Evolutionary conservation across 768 basidiomycete genomes (phyloP), one percentile per base, ranked within the genome.

Genomic region (Naganishia onofrii): DNA sequence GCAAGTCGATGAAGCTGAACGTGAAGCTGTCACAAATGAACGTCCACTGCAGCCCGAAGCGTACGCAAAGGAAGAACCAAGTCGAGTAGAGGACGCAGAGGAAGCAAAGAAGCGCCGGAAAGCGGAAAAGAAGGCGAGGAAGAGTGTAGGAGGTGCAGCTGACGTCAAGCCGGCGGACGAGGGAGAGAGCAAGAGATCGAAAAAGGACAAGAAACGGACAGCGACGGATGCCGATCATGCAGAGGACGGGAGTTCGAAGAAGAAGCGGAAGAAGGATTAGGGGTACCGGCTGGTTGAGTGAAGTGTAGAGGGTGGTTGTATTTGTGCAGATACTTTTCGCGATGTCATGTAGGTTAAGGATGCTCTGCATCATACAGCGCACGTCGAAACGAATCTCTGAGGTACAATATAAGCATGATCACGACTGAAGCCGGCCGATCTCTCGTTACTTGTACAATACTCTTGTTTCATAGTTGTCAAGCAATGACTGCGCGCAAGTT

Each of bases 1-100:
- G 57, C 56, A 80, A 0, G 81, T 76, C 26, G 81, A 81, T 31
- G 79, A 80, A n/a, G 73, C 74, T 38, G 52, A 48, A 29, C 67
- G 71, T 26, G 68, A 69, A 23, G 64, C 58, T 63, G 10, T 72
- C 32, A 81, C 64, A 74, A 76, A 8, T 79, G 83, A 42, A 78
- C 78, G 48, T 21, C 23, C 52, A 79, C 76, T 13, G 77, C 66
- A 15, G 73, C 70, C 28, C 57, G 67, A 58, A 64, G 75, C 68
- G 73, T 44, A 73, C n/a, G 60, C 60, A 46, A 34, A 75, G 69
- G 44, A 36, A 15, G 46, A 31, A 38, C 46, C 19, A 12, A 52
- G 52, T 51, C 67, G 17, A 38, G n/a, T 48, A 42, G 51, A 68
- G 66, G 66, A 70, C 70, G 48, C 74, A 64, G 56, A 74, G 69